Percentiles rank a stretch among this genome's conserved stretches.
Conservation (phyloP, 2,329 filamentous ascomycete genomes). For the Pestalotiopsis sp. region DNA sequence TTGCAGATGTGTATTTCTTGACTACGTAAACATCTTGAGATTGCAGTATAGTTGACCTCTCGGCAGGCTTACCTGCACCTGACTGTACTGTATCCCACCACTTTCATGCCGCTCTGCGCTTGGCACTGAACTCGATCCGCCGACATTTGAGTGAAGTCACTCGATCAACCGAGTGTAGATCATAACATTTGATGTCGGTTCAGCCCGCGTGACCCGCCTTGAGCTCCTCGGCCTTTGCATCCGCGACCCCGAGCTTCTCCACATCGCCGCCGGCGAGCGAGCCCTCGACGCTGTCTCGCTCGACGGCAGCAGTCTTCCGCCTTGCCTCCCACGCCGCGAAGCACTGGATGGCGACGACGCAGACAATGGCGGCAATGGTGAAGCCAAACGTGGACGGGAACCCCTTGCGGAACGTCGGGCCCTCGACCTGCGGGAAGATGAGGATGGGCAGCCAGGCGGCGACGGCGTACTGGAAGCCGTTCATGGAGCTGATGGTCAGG, state of each 20-base stretch:
- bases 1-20: too few relatives aligned
- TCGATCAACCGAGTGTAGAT: too few relatives aligned
- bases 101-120: too few relatives aligned
- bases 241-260: background rate
- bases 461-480: constrained; percentile 13
- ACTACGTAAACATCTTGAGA: too few relatives aligned
- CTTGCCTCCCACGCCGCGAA: background rate
- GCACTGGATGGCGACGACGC: background rate
- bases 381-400: constrained; percentile 12
- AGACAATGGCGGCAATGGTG: constrained; percentile 8
- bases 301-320: background rate
- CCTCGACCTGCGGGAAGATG: constrained; percentile 9
- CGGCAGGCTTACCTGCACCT: too few relatives aligned
- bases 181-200: too few relatives aligned
- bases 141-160: too few relatives aligned
- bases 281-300: background rate
- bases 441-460: constrained; percentile 12
- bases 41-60: too few relatives aligned
- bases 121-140: too few relatives aligned
- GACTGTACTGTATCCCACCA: too few relatives aligned
- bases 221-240: background rate
- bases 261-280: background rate
- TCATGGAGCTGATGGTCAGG: constrained; percentile 9
- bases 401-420: constrained; percentile 6
- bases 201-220: background rate